Percentiles rank a stretch among this genome's conserved stretches.
Evolutionary conservation across 805 yeast species (phyloP).

Genomic region (Torulaspora gathmanii): DNA sequence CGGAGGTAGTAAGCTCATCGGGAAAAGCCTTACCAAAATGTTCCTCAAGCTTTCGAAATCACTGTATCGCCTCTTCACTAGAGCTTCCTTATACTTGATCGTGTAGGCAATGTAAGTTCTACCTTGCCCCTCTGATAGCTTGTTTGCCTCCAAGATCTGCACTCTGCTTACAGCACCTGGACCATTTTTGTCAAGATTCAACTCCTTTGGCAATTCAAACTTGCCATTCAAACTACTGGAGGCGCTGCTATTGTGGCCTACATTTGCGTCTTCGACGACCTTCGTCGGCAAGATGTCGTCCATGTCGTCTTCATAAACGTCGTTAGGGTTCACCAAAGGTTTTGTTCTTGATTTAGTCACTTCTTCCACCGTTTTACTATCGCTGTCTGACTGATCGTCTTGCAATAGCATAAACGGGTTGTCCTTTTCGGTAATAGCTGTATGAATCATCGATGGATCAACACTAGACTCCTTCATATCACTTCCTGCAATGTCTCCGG

Average conservation of each 20-base stretch:
- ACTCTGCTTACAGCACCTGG: slow-evolving; percentile 8
- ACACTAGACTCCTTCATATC: slow-evolving; percentile 4
- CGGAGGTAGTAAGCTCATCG: slow-evolving; percentile 82
- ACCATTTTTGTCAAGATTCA: not conserved
- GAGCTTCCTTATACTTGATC: slow-evolving; percentile 49
- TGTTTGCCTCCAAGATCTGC: slow-evolving; percentile 31
- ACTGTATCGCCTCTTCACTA: slow-evolving; percentile 77
- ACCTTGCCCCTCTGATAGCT: slow-evolving; percentile 34
- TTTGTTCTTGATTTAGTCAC: not conserved
- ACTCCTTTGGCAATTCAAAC: not conserved
- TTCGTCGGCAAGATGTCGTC: slow-evolving; percentile 17
- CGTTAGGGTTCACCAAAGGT: slow-evolving; percentile 17
- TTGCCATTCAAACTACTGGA: not conserved
- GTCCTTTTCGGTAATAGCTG: slow-evolving; percentile 28
- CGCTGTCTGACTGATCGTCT: not conserved
- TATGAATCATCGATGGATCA: slow-evolving; percentile 23
- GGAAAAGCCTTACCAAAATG: slow-evolving; percentile 66
- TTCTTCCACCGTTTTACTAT: not conserved
- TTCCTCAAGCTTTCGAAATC: slow-evolving; percentile 83
- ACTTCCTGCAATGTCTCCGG: not conserved
- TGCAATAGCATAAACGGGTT: slow-evolving; percentile 26
- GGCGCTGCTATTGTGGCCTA: slow-evolving; percentile 15
- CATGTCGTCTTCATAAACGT: slow-evolving; percentile 30
- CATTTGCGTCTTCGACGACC: slow-evolving; percentile 4
- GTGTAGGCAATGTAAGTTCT: slow-evolving; percentile 61